A percentile compares a stretch with the other conserved stretches of the same genome.
These are phyloP conservation scores for Hericium erinaceus DNA, from an alignment of 768 basidiomycete genomes.

Conservation along the genomic window DNA sequence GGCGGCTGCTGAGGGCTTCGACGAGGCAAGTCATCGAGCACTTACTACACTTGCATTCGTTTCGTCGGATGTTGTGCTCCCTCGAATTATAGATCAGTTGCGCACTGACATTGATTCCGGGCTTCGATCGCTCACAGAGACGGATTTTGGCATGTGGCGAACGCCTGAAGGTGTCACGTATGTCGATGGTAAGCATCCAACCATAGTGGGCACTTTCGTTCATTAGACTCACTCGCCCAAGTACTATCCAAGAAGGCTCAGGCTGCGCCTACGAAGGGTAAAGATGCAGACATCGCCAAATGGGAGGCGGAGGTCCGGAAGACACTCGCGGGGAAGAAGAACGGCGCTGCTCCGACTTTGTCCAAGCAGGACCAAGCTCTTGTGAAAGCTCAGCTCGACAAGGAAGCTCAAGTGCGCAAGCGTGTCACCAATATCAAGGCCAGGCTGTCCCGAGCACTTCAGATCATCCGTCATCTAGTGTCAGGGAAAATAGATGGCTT, in stretches of 20 bases:
- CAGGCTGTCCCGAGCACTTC: conserved; percentile 55
- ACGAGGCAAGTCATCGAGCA: conserved; percentile 64
- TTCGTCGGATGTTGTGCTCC: conserved; percentile 57
- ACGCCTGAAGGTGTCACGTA: conserved; percentile 78
- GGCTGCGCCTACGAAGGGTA: conserved; percentile 59
- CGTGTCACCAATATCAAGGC: conserved; percentile 46
- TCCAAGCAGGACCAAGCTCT: conserved; percentile 82
- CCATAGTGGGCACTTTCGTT: not conserved
- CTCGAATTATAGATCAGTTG: conserved; percentile 61
- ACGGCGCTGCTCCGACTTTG: conserved; percentile 36
- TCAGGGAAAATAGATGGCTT: conserved; percentile 41
- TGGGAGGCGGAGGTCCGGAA: conserved; percentile 96
- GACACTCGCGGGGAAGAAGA: conserved; percentile 75
- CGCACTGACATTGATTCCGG: conserved; percentile 52
- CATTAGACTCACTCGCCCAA: not conserved
- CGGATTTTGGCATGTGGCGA: conserved; percentile 77
- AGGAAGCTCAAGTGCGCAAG: conserved; percentile 62
- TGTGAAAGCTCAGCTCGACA: conserved; percentile 75
- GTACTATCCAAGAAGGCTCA: conserved; percentile 49
- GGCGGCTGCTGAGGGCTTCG: conserved; percentile 2
- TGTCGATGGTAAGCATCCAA: conserved; percentile 53
- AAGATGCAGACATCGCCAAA: conserved; percentile 80
- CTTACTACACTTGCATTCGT: conserved; percentile 75
- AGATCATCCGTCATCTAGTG: conserved; percentile 59
- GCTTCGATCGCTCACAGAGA: conserved; percentile 54